Evolutionary conservation across 176 grass and related monocot species (phyloP).

Genomic region (Echinochloa phyllopogon): DNA sequence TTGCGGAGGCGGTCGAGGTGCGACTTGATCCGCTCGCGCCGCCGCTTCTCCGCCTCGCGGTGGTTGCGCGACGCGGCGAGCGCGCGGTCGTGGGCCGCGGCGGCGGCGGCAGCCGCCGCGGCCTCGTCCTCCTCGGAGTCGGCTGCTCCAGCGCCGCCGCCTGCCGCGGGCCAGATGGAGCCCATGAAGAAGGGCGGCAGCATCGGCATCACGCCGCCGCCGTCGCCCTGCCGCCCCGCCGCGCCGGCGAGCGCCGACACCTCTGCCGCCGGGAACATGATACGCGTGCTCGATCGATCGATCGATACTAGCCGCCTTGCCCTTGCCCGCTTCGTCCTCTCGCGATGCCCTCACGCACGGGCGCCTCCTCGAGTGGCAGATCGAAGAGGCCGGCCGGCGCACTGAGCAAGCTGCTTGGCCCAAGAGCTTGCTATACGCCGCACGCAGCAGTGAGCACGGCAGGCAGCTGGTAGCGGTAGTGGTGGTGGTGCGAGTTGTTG

Average conservation of each 20-base stretch:
- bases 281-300: not conserved
- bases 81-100: constrained; percentile 63
- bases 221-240: constrained; percentile 31
- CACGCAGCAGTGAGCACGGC: not conserved
- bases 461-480: not conserved
- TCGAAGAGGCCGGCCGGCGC: not conserved
- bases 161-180: constrained; percentile 35
- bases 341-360: not conserved
- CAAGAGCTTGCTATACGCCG: too few relatives aligned
- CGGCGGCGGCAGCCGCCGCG: not conserved
- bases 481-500: constrained; percentile 23
- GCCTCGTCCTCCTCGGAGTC: constrained; percentile 48
- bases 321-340: not conserved
- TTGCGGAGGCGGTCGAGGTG: constrained; percentile 89
- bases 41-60: constrained; percentile 92
- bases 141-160: not conserved
- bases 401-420: not conserved
- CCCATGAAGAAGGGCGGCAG: constrained; percentile 65
- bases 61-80: constrained; percentile 83
- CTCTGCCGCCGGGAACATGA: constrained; percentile 50
- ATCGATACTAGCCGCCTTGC: too few relatives aligned
- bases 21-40: constrained; percentile 96
- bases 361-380: not conserved
- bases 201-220: constrained; percentile 26
- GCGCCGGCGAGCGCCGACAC: constrained; percentile 31